Base-by-base conservation (phyloP, 164 flowering plant species). In the Dillenia suffruticosa region DNA sequence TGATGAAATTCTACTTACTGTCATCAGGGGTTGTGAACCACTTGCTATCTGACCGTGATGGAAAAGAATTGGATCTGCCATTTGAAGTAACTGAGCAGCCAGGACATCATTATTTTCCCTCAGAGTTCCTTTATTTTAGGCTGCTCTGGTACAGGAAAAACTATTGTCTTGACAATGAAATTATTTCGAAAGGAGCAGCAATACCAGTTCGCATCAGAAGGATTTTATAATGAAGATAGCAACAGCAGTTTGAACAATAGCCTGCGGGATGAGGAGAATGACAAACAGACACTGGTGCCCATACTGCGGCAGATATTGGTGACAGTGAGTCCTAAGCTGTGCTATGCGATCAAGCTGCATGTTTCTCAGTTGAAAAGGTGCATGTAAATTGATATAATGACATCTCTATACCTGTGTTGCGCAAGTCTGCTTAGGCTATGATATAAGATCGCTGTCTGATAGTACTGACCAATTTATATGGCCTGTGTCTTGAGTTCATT, bases 121-220 rank as follows among this genome's bases (percentile, higher is more conserved):
- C 68, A 62, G 61, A 91, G 86, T 63, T 63, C 81, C 17, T 91
- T 91, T 57, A 76, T 91, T 17, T 67, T 89, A 22, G 97, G 97
- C 53, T 71, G 97, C 52, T 91, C 97, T 0, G 96, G 97, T 8
- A 91, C 97, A 1, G 97, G 97, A 49, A 91, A 91, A 65, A 91
- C 97, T 1, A 87, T 92, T 49, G 80, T 89, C 19, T 66, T 89
- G 49, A 89, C 92, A 0, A 84, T 81, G 89, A 91, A 87, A 63
- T 61, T 91, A 48, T 71, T 74, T 65, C 77, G 71, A 53, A 88
- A 69, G 48, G 88, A 84, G 57, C 75, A 85, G 49, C 70, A 65
- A 6, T 67, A 79, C 44, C 66, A 65, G 46, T n/a, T 76, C 14
- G 79, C 82, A 32, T 53, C 46, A 0, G 65, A 82, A 59, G 84